Evolutionary conservation across 495 filamentous ascomycete species (phyloP).

Genomic region (Daldinia grandis): DNA sequence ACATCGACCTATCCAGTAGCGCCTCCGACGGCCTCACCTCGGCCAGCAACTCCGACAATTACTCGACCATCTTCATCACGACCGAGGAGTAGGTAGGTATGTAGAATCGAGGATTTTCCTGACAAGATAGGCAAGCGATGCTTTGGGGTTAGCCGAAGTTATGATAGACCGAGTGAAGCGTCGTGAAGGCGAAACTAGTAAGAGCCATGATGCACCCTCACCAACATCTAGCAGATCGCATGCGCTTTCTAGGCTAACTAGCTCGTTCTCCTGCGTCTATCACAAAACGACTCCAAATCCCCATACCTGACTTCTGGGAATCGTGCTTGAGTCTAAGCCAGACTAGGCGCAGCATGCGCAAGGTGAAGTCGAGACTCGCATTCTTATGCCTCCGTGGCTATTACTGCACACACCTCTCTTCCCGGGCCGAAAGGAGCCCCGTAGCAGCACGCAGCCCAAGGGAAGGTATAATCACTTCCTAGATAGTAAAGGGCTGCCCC

Average conservation of each 20-base stretch:
- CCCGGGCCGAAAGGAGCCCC: constrained; percentile 19
- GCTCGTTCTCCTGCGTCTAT: background rate
- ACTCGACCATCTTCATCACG: background rate
- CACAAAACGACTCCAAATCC: background rate
- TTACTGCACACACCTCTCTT: constrained; percentile 1
- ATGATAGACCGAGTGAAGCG: background rate
- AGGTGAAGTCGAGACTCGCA: background rate
- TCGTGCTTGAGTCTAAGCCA: background rate
- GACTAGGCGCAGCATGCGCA: background rate
- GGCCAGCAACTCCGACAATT: background rate
- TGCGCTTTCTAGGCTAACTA: background rate
- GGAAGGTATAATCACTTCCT: constrained; percentile 3
- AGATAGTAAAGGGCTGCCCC: constrained; percentile 1
- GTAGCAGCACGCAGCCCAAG: constrained; percentile 10
- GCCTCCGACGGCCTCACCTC: background rate
- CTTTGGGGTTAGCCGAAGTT: background rate
- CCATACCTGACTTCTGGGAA: too few species aligned
- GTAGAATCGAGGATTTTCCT: background rate
- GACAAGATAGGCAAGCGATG: background rate
- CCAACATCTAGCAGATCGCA: background rate
- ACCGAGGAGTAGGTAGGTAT: background rate
- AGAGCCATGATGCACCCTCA: background rate
- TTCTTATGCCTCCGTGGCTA: constrained; percentile 4
- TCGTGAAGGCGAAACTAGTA: background rate
- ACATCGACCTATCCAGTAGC: background rate